phyloP scores from a whole-genome alignment of 1,284 basidiomycete species.

The Puccinia horiana region DNA sequence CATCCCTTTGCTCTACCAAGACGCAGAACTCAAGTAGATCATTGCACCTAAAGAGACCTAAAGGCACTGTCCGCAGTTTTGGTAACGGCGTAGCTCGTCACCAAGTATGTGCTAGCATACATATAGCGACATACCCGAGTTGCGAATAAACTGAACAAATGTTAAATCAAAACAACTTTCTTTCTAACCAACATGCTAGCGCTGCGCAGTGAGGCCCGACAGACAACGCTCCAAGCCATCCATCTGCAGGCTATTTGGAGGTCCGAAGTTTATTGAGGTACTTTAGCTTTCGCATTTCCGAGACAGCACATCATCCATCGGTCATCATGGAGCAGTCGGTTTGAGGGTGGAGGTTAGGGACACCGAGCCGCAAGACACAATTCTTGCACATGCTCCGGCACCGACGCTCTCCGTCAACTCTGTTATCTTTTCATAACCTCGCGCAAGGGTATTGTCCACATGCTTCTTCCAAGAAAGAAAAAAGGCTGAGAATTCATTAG shows the following conservation, averaged over 20 bases:
- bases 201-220: too few relatives aligned
- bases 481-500: too few relatives aligned
- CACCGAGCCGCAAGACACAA: neutral
- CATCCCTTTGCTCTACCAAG: neutral
- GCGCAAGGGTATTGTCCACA: too few relatives aligned
- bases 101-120: too few relatives aligned
- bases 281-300: neutral
- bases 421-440: too few relatives aligned
- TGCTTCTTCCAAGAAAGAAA: too few relatives aligned
- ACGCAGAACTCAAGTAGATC: neutral
- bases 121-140: neutral
- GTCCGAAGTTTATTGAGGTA: neutral
- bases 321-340: neutral
- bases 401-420: too few relatives aligned
- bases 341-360: neutral
- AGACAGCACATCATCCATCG: neutral
- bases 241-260: neutral
- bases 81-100: neutral
- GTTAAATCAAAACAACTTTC: too few relatives aligned
- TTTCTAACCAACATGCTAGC: too few relatives aligned
- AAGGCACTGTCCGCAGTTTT: neutral
- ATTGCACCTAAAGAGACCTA: neutral
- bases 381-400: neutral
- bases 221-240: neutral
- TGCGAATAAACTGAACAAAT: neutral